Evolutionary conservation across 805 yeast species (phyloP).

Genomic region (Candida caryicola): DNA sequence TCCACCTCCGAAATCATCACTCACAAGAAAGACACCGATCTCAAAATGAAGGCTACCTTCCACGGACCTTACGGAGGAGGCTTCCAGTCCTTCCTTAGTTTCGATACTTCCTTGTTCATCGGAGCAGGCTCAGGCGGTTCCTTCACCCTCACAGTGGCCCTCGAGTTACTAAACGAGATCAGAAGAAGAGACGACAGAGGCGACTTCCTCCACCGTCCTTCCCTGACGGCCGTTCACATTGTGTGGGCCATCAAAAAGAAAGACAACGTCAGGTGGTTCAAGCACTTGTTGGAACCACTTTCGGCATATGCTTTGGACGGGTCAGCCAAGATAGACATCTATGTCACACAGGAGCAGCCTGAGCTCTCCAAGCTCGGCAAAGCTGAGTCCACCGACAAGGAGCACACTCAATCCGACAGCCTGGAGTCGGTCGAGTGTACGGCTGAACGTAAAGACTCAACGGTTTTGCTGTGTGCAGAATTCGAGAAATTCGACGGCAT

Average conservation of each 20-base stretch:
- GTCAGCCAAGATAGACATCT: constrained; percentile 22
- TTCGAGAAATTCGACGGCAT: not conserved
- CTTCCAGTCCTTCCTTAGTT: constrained; percentile 39
- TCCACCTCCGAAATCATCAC: not conserved
- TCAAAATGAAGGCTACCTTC: constrained; percentile 33
- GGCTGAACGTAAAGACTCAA: too few species aligned
- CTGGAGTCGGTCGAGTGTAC: too few species aligned
- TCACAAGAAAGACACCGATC: constrained; percentile 1
- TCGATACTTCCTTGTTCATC: constrained; percentile 39
- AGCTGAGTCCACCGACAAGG: not conserved
- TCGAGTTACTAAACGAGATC: constrained; percentile 35
- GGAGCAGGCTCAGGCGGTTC: constrained; percentile 49
- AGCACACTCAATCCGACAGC: too few species aligned
- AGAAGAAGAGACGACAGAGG: constrained; percentile 20
- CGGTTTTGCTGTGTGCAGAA: not conserved
- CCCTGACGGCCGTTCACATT: constrained; percentile 22
- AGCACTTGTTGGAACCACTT: constrained; percentile 31
- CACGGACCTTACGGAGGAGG: constrained; percentile 49
- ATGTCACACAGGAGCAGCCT: constrained; percentile 25
- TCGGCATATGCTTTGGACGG: constrained; percentile 21
- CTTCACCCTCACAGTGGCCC: constrained; percentile 44
- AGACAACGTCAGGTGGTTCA: constrained; percentile 35
- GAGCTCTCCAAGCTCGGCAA: not conserved
- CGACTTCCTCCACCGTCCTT: constrained; percentile 36
- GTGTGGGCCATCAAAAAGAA: constrained; percentile 31